Evolutionary conservation across 1,284 basidiomycete species (phyloP).

Genomic region (Leccinum variabile): DNA sequence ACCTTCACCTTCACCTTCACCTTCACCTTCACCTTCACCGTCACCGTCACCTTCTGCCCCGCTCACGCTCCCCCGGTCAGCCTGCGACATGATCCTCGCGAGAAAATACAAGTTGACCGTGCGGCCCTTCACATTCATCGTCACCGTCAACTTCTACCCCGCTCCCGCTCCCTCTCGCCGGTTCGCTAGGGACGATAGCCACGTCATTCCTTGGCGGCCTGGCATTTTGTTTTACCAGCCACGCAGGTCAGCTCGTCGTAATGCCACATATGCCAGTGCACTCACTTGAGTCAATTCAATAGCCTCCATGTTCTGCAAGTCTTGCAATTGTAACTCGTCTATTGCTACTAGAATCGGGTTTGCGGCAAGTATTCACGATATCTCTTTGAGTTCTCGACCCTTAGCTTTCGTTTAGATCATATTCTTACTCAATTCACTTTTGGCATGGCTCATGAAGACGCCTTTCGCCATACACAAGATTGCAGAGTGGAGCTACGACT

Average conservation of each 20-base stretch:
- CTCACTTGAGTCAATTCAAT: conserved; percentile 10
- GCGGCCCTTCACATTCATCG: no score
- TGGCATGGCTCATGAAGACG: conserved; percentile 96
- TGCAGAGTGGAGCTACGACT: conserved; percentile 92
- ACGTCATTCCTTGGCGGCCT: conserved; percentile 81
- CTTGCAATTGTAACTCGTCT: conserved; percentile 98
- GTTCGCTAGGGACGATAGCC: conserved; percentile 73
- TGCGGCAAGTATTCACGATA: no score
- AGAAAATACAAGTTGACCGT: no score
- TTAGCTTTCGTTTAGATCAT: conserved; percentile 1
- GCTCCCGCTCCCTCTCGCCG: conserved; percentile 61
- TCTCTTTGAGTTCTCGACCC: background rate
- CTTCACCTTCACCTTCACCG: no score
- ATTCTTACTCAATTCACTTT: conserved; percentile 10
- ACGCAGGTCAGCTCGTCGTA: conserved; percentile 54
- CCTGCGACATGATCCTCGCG: no score
- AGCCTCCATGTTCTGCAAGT: conserved; percentile 98
- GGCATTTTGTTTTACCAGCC: conserved; percentile 81
- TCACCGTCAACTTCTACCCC: no score
- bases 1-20: no score
- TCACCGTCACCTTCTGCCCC: no score
- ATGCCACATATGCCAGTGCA: background rate
- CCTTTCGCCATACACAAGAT: conserved; percentile 86
- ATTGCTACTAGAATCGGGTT: conserved; percentile 78
- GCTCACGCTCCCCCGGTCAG: no score